These are phyloP conservation scores for Citrus trifoliata DNA, from an alignment of 345 rosid genomes.

Conservation along the genomic window DNA sequence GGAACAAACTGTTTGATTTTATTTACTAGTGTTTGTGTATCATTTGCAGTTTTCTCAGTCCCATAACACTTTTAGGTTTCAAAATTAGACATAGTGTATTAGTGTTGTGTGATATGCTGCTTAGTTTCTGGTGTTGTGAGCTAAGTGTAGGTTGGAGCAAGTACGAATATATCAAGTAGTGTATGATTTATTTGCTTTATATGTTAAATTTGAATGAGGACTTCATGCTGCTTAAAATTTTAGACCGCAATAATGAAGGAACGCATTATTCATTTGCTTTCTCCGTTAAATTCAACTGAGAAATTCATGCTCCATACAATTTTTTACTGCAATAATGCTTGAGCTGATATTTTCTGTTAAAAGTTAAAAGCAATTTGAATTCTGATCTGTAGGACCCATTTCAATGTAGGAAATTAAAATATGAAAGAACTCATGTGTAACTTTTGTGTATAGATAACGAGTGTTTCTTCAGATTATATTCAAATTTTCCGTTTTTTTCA, in stretches of 20 bases:
- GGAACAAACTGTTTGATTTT: neutral
- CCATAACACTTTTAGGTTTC: neutral
- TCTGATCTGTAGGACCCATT: neutral
- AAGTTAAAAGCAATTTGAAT: neutral
- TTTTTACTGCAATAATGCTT: neutral
- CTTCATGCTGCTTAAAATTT: neutral
- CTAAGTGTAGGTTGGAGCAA: neutral
- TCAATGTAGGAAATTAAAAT: neutral
- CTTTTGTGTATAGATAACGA: neutral
- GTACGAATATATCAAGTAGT: neutral
- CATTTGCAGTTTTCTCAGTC: neutral
- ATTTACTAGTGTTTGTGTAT: neutral
- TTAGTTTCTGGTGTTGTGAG: neutral
- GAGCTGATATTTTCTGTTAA: neutral
- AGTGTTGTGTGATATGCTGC: neutral
- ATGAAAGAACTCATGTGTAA: neutral
- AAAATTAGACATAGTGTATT: neutral
- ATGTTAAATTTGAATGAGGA: neutral
- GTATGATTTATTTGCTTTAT: neutral
- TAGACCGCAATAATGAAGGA: neutral
- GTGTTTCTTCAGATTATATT: neutral
- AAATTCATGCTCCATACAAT: neutral
- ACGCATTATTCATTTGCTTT: neutral
- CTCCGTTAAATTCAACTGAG: neutral
- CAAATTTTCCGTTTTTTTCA: conserved; percentile 14